Base-by-base conservation (phyloP, 2,329 filamentous ascomycete species). In the Pseudodiploospora longispora region DNA sequence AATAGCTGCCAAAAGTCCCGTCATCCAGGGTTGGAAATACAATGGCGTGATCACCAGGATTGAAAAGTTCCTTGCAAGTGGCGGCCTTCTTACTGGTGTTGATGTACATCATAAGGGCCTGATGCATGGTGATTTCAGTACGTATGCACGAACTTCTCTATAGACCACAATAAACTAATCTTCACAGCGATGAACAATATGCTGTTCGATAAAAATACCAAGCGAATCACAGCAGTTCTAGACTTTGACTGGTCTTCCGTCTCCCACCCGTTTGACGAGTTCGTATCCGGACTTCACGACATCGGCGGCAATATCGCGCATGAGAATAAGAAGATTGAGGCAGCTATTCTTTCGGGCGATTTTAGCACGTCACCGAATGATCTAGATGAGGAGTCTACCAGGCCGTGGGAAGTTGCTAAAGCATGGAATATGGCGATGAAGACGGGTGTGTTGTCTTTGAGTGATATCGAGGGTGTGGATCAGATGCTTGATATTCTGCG, bases 101-200 rank as follows among this genome's bases (percentile, higher is more conserved):
- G 51, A 57, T 9, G 33, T 39, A 8, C 10, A 33, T 4, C 38
- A 42, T 6, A 38, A 46, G 6, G 43, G 27, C 6, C 41, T 61
- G 6, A 47, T 57, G 5, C 57, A 61, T 10, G 54, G 52, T 6
- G 57, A 61, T 41, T 46, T 59, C 2, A 60, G 58, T 60, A 43
- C 43, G 54, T 34, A 9, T 19, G 19, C 19, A 19, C 19, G 19
- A 19, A 19, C 19, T 19, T 19, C 19, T 19, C 19, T 19, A 19
- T 19, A 19, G 19, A 19, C 19, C 19, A 19, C 19, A 19, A 19
- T 19, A 19, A 19, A 3, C 19, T 19, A 19, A 19, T 19, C 19
- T 19, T 19, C 19, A 4, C 27, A 58, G 57, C 53, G 2, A 55
- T 40, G 42, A 55, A 57, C 37, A 61, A 61, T 33, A 42, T 59